A percentile compares a stretch with the other conserved stretches of the same genome.
Conservation (phyloP, 179 eudicot genomes). For the Beta lomatogona region DNA sequence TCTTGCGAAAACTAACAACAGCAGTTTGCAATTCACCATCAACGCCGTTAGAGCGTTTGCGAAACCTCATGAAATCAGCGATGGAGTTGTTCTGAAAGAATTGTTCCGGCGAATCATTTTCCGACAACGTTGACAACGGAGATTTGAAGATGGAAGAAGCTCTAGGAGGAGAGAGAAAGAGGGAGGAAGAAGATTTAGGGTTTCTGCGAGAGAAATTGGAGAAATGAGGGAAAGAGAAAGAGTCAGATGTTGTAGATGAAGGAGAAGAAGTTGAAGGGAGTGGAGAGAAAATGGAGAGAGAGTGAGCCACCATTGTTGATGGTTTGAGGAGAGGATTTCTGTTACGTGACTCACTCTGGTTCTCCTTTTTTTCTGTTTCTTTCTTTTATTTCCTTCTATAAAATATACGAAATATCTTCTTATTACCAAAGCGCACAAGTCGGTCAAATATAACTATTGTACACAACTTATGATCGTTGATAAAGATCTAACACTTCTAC, state of each 20-base stretch:
- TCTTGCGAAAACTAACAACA: conserved; percentile 77
- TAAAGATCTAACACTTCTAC: too few species aligned
- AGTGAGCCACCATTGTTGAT: conserved; percentile 32
- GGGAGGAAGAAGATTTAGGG: conserved; percentile 26
- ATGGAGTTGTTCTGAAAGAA: conserved; percentile 67
- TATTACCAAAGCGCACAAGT: too few species aligned
- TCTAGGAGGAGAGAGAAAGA: conserved; percentile 36
- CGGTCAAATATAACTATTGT: too few species aligned
- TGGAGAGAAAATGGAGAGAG: conserved; percentile 48
- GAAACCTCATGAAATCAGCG: conserved; percentile 91
- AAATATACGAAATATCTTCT: background rate
- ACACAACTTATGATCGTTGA: too few species aligned
- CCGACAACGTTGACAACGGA: conserved; percentile 23
- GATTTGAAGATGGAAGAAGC: conserved; percentile 31
- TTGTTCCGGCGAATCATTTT: conserved; percentile 45
- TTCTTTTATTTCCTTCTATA: background rate
- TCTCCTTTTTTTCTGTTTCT: conserved; percentile 6
- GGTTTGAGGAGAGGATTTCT: background rate
- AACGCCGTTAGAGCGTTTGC: conserved; percentile 32
- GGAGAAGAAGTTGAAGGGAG: conserved; percentile 30
- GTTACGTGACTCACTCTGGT: background rate
- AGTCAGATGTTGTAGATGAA: conserved; percentile 27
- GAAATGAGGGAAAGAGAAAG: conserved; percentile 29
- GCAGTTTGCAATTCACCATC: conserved; percentile 80
- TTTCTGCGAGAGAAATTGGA: conserved; percentile 35